A percentile compares a stretch with the other conserved stretches of the same genome.
Evolutionary conservation across 257 asterid genomes (phyloP).

Genomic region (Penstemon newberryi): DNA sequence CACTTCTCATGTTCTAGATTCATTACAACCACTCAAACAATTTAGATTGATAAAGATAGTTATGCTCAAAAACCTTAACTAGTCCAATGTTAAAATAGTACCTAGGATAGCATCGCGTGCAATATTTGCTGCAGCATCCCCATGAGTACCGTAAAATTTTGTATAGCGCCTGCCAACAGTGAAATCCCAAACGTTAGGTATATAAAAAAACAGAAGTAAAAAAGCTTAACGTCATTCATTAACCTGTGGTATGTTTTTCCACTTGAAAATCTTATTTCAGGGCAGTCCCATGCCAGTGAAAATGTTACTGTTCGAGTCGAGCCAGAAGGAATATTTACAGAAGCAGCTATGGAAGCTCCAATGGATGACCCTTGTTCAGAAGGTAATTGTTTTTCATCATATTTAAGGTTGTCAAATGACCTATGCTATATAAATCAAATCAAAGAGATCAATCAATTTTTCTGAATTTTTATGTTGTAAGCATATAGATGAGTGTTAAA

Average conservation of each 20-base stretch:
- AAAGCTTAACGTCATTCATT: conserved; percentile 8
- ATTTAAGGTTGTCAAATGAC: conserved; percentile 55
- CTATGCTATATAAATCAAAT: conserved; percentile 39
- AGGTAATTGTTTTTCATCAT: conserved; percentile 46
- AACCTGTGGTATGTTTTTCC: conserved; percentile 83
- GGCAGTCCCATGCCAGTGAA: conserved; percentile 84
- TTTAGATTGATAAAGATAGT: not conserved
- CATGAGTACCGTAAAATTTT: conserved; percentile 59
- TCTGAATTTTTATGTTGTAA: not conserved
- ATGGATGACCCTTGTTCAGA: conserved; percentile 68
- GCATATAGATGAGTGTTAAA: not conserved
- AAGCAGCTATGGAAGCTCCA: conserved; percentile 84
- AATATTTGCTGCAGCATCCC: conserved; percentile 65
- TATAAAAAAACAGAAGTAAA: conserved; percentile 2
- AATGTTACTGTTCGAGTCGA: conserved; percentile 54
- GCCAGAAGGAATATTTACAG: conserved; percentile 60
- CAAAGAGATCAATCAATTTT: conserved; percentile 7
- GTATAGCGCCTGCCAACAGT: conserved; percentile 63
- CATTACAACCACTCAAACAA: not conserved
- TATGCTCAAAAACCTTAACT: not conserved
- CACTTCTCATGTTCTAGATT: conserved; percentile 36
- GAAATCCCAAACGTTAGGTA: not conserved
- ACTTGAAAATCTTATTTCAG: conserved; percentile 66
- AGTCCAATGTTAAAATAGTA: conserved; percentile 35
- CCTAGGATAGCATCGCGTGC: conserved; percentile 75